A percentile compares a stretch with the other conserved stretches of the same genome.
Evolutionary conservation across 768 basidiomycete genomes (phyloP).

Genomic region (Cubamyces sp.): DNA sequence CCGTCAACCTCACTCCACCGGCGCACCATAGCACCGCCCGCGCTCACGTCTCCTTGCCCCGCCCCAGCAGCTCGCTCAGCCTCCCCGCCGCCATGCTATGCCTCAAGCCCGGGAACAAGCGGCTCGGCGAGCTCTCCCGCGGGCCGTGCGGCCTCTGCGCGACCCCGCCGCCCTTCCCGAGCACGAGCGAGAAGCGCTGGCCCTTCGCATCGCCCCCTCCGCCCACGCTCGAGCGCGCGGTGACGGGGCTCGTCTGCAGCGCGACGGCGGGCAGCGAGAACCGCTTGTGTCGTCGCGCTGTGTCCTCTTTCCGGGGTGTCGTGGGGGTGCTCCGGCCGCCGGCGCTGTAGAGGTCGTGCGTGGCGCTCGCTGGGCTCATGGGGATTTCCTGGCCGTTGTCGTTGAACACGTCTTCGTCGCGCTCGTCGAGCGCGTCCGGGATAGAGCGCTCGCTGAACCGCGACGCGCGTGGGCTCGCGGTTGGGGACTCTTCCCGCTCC

Average conservation of each 20-base stretch:
- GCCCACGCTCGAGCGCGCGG: conserved; percentile 50
- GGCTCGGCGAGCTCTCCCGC: conserved; percentile 23
- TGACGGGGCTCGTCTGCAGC: conserved; percentile 72
- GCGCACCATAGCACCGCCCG: neutral
- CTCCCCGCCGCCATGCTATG: conserved; percentile 55
- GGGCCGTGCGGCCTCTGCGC: conserved; percentile 26
- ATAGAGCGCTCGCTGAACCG: conserved; percentile 32
- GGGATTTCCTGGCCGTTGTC: neutral
- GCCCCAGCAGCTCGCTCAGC: conserved; percentile 57
- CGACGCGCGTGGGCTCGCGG: conserved; percentile 33
- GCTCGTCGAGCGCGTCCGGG: conserved; percentile 33
- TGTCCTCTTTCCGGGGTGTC: conserved; percentile 53
- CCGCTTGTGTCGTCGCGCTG: conserved; percentile 63
- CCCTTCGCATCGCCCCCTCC: conserved; percentile 38
- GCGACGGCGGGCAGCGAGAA: conserved; percentile 82
- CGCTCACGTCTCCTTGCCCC: conserved; percentile 17
- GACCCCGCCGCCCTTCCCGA: conserved; percentile 39
- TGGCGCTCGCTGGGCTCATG: neutral
- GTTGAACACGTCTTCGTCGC: conserved; percentile 29
- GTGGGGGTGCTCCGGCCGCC: conserved; percentile 20
- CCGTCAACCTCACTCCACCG: neutral
- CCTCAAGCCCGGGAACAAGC: conserved; percentile 24
- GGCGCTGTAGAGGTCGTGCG: neutral
- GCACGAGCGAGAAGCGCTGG: conserved; percentile 64
- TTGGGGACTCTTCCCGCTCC: conserved; percentile 23